Evolutionary conservation across 768 basidiomycete genomes (phyloP).

Genomic region (Leucocoprinus leucothites): DNA sequence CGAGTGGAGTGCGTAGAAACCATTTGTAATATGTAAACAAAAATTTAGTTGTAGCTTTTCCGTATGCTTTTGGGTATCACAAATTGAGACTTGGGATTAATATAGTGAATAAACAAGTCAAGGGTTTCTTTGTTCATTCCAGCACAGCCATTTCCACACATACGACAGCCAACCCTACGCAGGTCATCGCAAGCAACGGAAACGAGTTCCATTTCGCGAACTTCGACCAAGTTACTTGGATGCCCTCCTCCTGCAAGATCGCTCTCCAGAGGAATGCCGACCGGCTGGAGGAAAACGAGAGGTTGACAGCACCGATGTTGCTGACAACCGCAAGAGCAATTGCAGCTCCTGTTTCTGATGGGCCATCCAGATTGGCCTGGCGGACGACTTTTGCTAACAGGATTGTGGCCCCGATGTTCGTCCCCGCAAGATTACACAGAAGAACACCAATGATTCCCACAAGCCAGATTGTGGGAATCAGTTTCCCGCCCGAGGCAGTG

Average conservation of each 20-base stretch:
- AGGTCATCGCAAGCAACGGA: conserved; percentile 66
- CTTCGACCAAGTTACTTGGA: conserved; percentile 51
- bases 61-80: too few species aligned
- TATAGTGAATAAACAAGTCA: too few species aligned
- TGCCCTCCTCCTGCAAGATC: conserved; percentile 72
- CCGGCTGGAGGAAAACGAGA: conserved; percentile 84
- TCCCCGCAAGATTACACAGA: conserved; percentile 80
- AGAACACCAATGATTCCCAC: conserved; percentile 71
- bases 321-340: conserved; percentile 80
- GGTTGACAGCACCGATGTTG: conserved; percentile 89
- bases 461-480: conserved; percentile 56
- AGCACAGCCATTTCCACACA: conserved; percentile 72
- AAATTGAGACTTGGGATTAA: too few species aligned
- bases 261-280: conserved; percentile 83
- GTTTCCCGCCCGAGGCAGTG: conserved; percentile 37
- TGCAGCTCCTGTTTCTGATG: conserved; percentile 50
- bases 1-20: too few species aligned
- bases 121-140: too few species aligned
- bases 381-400: conserved; percentile 79
- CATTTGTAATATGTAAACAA: too few species aligned
- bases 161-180: conserved; percentile 64
- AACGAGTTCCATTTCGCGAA: conserved; percentile 76
- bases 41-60: too few species aligned
- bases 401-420: conserved; percentile 91
- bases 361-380: conserved; percentile 31